Conservation (phyloP, 805 yeast genomes). For the Candida jianshihensis region DNA sequence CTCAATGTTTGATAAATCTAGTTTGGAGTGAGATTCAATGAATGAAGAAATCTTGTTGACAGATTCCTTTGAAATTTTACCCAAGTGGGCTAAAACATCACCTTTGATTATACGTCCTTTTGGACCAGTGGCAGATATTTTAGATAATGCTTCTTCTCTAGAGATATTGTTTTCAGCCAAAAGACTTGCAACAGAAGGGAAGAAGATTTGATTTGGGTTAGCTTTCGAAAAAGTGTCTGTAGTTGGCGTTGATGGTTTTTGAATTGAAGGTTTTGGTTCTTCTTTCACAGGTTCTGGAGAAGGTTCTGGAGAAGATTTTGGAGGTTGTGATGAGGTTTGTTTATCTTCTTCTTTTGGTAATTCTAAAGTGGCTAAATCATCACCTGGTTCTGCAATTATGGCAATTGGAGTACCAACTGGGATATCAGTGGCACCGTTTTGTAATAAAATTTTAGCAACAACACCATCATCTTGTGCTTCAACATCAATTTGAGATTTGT, state of each 20-base stretch:
- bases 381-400: constrained; percentile 78
- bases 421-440: constrained; percentile 72
- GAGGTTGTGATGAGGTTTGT: constrained; percentile 1
- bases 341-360: constrained; percentile 36
- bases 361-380: constrained; percentile 61
- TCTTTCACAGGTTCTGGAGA: constrained; percentile 6
- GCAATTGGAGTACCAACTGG: constrained; percentile 91
- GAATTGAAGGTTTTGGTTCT: constrained; percentile 7
- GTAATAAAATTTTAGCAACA: constrained; percentile 62
- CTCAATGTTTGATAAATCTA: constrained; percentile 69
- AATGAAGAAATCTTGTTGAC: constrained; percentile 47
- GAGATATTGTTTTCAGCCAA: constrained; percentile 58
- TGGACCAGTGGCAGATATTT: constrained; percentile 83
- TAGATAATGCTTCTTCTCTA: constrained; percentile 57
- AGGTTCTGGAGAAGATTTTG: constrained; percentile 1
- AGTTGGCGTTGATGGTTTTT: constrained; percentile 13
- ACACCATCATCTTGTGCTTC: constrained; percentile 91
- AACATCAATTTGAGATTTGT: constrained; percentile 76
- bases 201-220: constrained; percentile 56
- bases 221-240: constrained; percentile 34
- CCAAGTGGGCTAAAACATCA: constrained; percentile 80
- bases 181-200: constrained; percentile 73
- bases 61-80: constrained; percentile 55
- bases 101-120: constrained; percentile 85
- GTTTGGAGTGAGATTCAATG: constrained; percentile 47